Percentiles rank a stretch among this genome's conserved stretches.
phyloP scores from a whole-genome alignment of 176 grass and related monocot species.

The Zoysia japonica region DNA sequence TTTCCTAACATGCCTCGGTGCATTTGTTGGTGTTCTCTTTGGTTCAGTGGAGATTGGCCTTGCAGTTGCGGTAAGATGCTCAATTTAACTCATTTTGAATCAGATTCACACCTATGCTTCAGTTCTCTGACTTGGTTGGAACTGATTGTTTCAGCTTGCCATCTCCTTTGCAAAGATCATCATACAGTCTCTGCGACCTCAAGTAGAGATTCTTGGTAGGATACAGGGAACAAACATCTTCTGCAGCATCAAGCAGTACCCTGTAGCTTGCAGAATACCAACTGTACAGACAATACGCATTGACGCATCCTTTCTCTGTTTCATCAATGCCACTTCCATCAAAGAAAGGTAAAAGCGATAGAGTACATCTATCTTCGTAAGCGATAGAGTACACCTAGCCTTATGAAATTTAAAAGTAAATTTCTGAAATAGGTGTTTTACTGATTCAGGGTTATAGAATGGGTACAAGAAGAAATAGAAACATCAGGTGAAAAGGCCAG shows the following conservation, averaged over 20 bases:
- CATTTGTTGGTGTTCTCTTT: slow-evolving; percentile 86
- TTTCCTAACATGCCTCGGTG: slow-evolving; percentile 75
- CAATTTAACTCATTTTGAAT: neutral
- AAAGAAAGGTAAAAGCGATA: slow-evolving; percentile 67
- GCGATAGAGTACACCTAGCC: neutral
- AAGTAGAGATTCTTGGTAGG: slow-evolving; percentile 76
- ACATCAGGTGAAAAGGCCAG: slow-evolving; percentile 38
- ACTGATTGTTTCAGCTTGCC: slow-evolving; percentile 53
- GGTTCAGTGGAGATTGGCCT: slow-evolving; percentile 92
- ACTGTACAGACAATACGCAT: slow-evolving; percentile 58
- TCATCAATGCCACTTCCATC: slow-evolving; percentile 82
- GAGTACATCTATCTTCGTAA: neutral
- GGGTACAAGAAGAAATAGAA: slow-evolving; percentile 55
- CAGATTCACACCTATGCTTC: neutral
- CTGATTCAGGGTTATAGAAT: slow-evolving; percentile 59
- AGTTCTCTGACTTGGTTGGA: slow-evolving; percentile 1
- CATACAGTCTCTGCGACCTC: slow-evolving; percentile 66
- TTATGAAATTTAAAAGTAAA: neutral
- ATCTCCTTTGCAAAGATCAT: slow-evolving; percentile 88
- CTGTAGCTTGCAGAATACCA: slow-evolving; percentile 49
- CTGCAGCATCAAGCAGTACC: slow-evolving; percentile 84
- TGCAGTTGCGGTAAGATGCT: slow-evolving; percentile 59
- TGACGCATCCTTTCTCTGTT: slow-evolving; percentile 81
- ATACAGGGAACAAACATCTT: slow-evolving; percentile 75
- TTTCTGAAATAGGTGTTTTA: neutral